These are phyloP conservation scores for Hypoxylon sp. DNA, from an alignment of 2,329 filamentous ascomycete genomes.

Conservation along the genomic window DNA sequence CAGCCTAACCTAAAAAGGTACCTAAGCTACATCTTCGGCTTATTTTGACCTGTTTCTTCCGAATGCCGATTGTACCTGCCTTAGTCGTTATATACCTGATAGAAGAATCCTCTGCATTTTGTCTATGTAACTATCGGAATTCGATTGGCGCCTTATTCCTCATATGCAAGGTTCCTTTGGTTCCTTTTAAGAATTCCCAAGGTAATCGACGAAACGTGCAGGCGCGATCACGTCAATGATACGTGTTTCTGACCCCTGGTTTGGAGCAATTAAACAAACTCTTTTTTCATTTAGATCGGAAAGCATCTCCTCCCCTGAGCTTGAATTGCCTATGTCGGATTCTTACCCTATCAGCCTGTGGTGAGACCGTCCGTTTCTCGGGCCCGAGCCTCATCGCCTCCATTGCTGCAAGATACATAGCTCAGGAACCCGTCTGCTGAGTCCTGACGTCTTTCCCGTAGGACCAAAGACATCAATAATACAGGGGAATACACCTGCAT, in stretches of 20 bases:
- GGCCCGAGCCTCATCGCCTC: constrained; percentile 43
- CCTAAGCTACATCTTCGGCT: constrained; percentile 1
- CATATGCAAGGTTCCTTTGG: constrained; percentile 10
- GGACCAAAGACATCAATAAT: constrained; percentile 24
- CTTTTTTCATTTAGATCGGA: constrained; percentile 24
- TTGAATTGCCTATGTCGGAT: constrained; percentile 38
- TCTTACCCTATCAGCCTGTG: constrained; percentile 24
- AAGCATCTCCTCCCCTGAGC: constrained; percentile 20
- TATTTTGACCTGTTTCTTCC: constrained; percentile 26
- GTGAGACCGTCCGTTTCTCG: constrained; percentile 38
- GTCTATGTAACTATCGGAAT: constrained; percentile 8
- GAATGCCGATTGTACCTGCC: constrained; percentile 31
- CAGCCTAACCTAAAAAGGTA: constrained; percentile 5
- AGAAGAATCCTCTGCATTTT: constrained; percentile 4
- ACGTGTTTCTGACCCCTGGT: constrained; percentile 5
- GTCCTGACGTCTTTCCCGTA: constrained; percentile 17
- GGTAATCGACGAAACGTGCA: constrained; percentile 16
- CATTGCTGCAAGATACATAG: constrained; percentile 44
- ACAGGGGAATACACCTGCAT: constrained; percentile 39
- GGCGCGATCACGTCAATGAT: constrained; percentile 16
- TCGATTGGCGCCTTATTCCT: neutral
- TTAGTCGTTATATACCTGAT: constrained; percentile 1
- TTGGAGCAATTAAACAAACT: constrained; percentile 21
- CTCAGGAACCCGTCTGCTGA: constrained; percentile 42
- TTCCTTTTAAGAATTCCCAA: constrained; percentile 15